phyloP scores from a whole-genome alignment of 2,329 filamentous ascomycete species.

The Aspergillus calidoustus region DNA sequence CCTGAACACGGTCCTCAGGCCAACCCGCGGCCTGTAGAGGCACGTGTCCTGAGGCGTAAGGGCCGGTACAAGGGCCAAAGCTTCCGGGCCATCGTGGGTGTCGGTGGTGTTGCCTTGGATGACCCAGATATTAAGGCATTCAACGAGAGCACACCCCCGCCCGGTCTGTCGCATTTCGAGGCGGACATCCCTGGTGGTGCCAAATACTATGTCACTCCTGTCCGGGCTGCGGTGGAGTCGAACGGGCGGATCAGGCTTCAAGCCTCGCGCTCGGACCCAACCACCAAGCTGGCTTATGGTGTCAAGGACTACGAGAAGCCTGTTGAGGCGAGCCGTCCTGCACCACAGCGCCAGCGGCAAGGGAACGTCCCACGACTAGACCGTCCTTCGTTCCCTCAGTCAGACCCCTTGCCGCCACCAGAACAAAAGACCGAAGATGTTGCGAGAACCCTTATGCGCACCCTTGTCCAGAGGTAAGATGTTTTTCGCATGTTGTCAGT shows the following conservation, averaged over 20 bases:
- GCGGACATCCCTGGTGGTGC: slow-evolving; percentile 54
- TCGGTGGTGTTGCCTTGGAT: slow-evolving; percentile 48
- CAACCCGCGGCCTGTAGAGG: slow-evolving; percentile 56
- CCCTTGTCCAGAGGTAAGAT: slow-evolving; percentile 22
- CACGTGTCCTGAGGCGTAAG: slow-evolving; percentile 60
- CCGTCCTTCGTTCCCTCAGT: slow-evolving; percentile 18
- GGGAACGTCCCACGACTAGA: slow-evolving; percentile 39
- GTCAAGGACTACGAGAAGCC: slow-evolving; percentile 41
- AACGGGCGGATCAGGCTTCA: slow-evolving; percentile 49
- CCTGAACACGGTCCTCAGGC: slow-evolving; percentile 64
- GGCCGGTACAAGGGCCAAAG: slow-evolving; percentile 37
- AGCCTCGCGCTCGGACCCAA: slow-evolving; percentile 38
- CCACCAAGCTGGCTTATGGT: slow-evolving; percentile 41
- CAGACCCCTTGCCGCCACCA: slow-evolving; percentile 15
- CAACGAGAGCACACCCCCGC: slow-evolving; percentile 39
- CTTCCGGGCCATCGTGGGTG: slow-evolving; percentile 42
- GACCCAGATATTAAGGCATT: slow-evolving; percentile 43
- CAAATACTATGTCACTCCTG: slow-evolving; percentile 57
- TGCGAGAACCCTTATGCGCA: slow-evolving; percentile 38
- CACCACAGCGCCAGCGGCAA: slow-evolving; percentile 30
- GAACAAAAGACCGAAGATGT: slow-evolving; percentile 33
- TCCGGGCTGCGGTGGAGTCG: slow-evolving; percentile 51
- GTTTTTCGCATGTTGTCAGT: neutral
- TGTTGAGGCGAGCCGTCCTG: slow-evolving; percentile 26
- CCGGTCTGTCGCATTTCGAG: slow-evolving; percentile 50